Conservation (phyloP, 2,329 filamentous ascomycete species). For the Graphiopsis chlorocephala region DNA sequence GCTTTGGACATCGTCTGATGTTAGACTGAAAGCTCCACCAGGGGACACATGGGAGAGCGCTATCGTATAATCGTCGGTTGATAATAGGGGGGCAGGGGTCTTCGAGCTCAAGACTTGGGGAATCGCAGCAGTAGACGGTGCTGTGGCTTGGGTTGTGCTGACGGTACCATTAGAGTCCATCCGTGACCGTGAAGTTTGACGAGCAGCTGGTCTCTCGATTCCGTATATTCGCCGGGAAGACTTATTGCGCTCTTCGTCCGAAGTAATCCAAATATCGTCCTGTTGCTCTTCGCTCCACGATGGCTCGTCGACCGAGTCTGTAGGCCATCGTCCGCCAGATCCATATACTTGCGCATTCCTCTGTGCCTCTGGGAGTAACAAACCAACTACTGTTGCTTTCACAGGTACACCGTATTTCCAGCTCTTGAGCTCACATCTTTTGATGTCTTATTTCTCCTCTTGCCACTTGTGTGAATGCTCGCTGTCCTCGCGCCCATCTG, state of each 20-base stretch:
- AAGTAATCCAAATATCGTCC: slow-evolving; percentile 34
- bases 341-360: not conserved
- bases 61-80: slow-evolving; percentile 23
- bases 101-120: not conserved
- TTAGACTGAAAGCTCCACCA: slow-evolving; percentile 19
- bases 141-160: slow-evolving; percentile 18
- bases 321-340: slow-evolving; percentile 20
- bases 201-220: slow-evolving; percentile 19
- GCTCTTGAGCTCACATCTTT: not conserved
- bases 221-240: slow-evolving; percentile 7
- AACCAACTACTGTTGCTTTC: not conserved
- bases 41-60: slow-evolving; percentile 22
- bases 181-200: slow-evolving; percentile 25
- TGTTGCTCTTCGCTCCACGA: slow-evolving; percentile 18
- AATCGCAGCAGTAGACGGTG: not conserved
- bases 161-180: slow-evolving; percentile 18
- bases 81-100: slow-evolving; percentile 18
- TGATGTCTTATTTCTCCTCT: slow-evolving; percentile 15
- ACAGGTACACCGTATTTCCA: too few species aligned
- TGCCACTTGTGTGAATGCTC: slow-evolving; percentile 16
- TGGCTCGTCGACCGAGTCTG: slow-evolving; percentile 20
- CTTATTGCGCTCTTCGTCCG: slow-evolving; percentile 21
- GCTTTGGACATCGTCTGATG: slow-evolving; percentile 27
- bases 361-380: not conserved
- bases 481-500: slow-evolving; percentile 19